phyloP scores from a whole-genome alignment of 164 flowering plant genomes.

The Chloranthus sessilifolius region DNA sequence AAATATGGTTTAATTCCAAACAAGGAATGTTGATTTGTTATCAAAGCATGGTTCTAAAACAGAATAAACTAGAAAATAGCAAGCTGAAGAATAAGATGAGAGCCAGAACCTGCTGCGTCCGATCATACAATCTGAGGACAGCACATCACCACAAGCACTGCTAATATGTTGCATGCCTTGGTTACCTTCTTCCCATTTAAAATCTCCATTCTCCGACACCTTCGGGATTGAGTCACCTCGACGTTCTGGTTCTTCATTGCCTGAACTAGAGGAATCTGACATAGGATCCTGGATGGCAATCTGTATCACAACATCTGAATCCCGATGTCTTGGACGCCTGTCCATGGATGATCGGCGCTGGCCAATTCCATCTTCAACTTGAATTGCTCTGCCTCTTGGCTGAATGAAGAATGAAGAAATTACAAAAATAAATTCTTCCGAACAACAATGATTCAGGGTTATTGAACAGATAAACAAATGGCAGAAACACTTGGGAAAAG shows the following conservation, averaged over 20 bases:
- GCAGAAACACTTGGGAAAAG: not conserved
- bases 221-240: constrained; percentile 3
- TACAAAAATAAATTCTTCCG: not conserved
- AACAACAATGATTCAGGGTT: no score
- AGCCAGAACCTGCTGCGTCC: constrained; percentile 3
- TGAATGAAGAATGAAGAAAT: constrained; percentile 17
- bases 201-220: constrained; percentile 16
- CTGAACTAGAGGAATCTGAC: constrained; percentile 22
- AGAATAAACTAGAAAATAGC: no score
- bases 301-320: constrained; percentile 73
- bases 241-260: constrained; percentile 17
- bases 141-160: constrained; percentile 16
- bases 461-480: no score
- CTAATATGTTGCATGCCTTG: constrained; percentile 7
- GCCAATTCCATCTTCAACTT: constrained; percentile 42
- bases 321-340: constrained; percentile 34
- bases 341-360: constrained; percentile 55
- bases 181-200: constrained; percentile 13
- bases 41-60: no score
- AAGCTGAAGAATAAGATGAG: no score
- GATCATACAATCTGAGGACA: no score
- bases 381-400: constrained; percentile 57
- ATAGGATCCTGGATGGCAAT: constrained; percentile 34
- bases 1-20: no score
- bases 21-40: no score